phyloP scores from a whole-genome alignment of 2,329 filamentous ascomycete species.

The Fonsecaea pedrosoi region DNA sequence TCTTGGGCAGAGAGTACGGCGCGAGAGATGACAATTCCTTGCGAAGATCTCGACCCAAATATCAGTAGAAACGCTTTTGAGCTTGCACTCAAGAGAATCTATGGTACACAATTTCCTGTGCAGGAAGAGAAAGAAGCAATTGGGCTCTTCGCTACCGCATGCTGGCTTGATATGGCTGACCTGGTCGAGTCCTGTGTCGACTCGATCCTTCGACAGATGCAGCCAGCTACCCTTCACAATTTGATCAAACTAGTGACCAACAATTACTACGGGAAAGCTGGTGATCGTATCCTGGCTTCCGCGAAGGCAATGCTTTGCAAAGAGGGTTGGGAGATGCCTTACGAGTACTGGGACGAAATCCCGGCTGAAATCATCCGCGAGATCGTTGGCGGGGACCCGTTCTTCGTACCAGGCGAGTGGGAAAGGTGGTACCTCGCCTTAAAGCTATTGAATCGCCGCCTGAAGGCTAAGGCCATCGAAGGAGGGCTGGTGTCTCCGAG shows the following conservation, averaged over 20 bases:
- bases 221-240: conserved; percentile 55
- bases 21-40: conserved; percentile 60
- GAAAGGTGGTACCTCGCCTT: conserved; percentile 63
- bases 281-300: conserved; percentile 61
- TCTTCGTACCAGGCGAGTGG: conserved; percentile 65
- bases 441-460: conserved; percentile 59
- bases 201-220: conserved; percentile 63
- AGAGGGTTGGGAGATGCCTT: conserved; percentile 63
- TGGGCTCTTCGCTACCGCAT: conserved; percentile 62
- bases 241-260: conserved; percentile 61
- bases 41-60: conserved; percentile 60
- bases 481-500: conserved; percentile 55
- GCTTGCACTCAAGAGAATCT: conserved; percentile 61
- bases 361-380: conserved; percentile 65
- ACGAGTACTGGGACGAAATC: conserved; percentile 61
- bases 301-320: conserved; percentile 66
- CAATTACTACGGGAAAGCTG: conserved; percentile 63
- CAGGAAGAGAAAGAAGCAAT: conserved; percentile 62
- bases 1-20: conserved; percentile 63
- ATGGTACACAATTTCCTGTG: conserved; percentile 56
- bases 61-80: conserved; percentile 63
- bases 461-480: conserved; percentile 56
- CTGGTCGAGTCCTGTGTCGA: conserved; percentile 61
- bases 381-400: conserved; percentile 65
- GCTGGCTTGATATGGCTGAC: conserved; percentile 65